Base-by-base conservation (phyloP, 2,329 filamentous ascomycete species). In the Trichoderma atrobrunneum region DNA sequence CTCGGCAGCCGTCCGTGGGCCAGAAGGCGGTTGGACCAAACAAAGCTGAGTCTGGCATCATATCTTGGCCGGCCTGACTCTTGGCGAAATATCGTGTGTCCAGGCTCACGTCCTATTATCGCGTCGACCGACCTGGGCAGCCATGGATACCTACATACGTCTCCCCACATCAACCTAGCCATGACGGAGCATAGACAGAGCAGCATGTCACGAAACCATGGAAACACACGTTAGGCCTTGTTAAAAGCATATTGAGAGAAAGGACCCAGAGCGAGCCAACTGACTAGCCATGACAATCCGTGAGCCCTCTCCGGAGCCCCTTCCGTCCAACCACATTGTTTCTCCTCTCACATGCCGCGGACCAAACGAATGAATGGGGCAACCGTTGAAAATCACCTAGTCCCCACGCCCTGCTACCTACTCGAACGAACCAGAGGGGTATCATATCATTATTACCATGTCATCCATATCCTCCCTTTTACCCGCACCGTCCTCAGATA, bases 21-120 rank as follows among this genome's bases (percentile, higher is more conserved):
- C 30, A 14, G 16, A 5, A 24, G 36, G 24, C 12, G 34, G 26
- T 26, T 21, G 65, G 32, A 14, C 66, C 56, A 70, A 36, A 21
- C n/a, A 70, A 39, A 61, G 43, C 57, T 30, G 28, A 12, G 57
- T 21, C 39, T 61, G n/a, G 39, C 36, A 21, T 36, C 8, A 30
- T 32, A 54, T 61, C 54, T 57, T 59, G 62, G 67, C 28, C 67
- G 57, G n/a, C 8, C 48, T 39, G 66, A 26, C 39, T 51, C 56
- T 69, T 69, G 66, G 66, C 66, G 36, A 30, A 39, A 48, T 61
- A 12, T 32, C 18, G 36, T 60, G 65, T 51, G 56, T 39, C 30
- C 48, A 36, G 54, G 61, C 21, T 69, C 56, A 10, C 56, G 36
- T 60, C 43, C 73, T 79, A 26, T 62, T 28, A 26, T 62, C 36